Evolutionary conservation across 202 grass and related monocot genomes (phyloP).

Genomic region (Panicum hallii): DNA sequence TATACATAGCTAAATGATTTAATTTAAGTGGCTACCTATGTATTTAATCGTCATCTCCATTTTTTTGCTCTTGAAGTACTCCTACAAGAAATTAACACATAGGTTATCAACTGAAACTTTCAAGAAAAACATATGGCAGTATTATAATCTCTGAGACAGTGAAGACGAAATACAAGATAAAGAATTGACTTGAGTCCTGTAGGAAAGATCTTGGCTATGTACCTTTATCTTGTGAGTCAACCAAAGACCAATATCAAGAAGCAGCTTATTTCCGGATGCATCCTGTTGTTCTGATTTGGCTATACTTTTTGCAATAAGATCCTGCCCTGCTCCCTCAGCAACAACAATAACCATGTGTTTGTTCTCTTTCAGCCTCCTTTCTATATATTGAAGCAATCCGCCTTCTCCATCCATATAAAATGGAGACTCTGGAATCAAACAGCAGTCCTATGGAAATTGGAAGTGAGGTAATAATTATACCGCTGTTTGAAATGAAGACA

Average conservation of each 20-base stretch:
- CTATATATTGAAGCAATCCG: constrained; percentile 84
- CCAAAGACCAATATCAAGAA: constrained; percentile 95
- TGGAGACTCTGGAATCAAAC: constrained; percentile 92
- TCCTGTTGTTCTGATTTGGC: constrained; percentile 59
- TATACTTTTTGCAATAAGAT: constrained; percentile 83
- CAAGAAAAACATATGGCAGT: background rate
- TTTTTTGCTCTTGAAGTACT: constrained; percentile 69
- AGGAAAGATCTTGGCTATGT: background rate
- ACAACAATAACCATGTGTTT: constrained; percentile 94
- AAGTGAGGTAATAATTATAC: background rate
- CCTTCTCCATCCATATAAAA: constrained; percentile 98
- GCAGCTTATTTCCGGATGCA: constrained; percentile 91
- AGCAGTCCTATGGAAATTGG: constrained; percentile 69
- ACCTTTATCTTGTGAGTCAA: constrained; percentile 96
- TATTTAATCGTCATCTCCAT: constrained; percentile 90
- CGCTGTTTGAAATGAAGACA: background rate
- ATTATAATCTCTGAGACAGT: background rate
- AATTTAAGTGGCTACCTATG: constrained; percentile 66
- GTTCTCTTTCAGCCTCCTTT: constrained; percentile 86
- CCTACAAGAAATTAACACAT: constrained; percentile 49
- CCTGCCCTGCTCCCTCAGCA: constrained; percentile 91
- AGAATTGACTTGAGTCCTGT: background rate
- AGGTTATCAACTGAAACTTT: background rate
- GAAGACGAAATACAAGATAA: constrained; percentile 27
- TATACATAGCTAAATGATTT: background rate